Evolutionary conservation across 352 stramenopile genomes (phyloP).

Genomic region (Phytophthora quininea): DNA sequence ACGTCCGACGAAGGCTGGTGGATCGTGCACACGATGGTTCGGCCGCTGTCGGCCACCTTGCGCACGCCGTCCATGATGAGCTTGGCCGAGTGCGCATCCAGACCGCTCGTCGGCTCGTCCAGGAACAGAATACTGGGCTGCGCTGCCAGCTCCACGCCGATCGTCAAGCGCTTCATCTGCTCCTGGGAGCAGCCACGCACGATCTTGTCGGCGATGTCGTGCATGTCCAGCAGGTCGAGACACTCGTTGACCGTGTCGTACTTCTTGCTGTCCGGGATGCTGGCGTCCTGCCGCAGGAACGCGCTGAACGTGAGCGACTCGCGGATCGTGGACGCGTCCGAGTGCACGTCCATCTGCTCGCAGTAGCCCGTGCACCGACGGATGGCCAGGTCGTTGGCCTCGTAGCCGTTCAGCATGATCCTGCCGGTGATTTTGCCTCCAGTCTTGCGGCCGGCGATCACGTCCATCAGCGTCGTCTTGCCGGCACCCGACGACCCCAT

Average conservation of each 20-base stretch:
- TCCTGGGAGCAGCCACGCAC: constrained; percentile 36
- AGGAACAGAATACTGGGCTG: constrained; percentile 86
- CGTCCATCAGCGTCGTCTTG: constrained; percentile 89
- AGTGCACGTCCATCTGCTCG: constrained; percentile 86
- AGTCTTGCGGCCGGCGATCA: constrained; percentile 77
- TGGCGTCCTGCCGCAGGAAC: constrained; percentile 36
- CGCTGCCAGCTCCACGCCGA: constrained; percentile 68
- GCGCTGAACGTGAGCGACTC: constrained; percentile 49
- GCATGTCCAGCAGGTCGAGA: constrained; percentile 42
- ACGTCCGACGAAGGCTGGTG: constrained; percentile 89
- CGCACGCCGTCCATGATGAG: constrained; percentile 80
- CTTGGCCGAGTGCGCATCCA: constrained; percentile 83
- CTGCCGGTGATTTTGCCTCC: constrained; percentile 67
- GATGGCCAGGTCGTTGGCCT: constrained; percentile 47
- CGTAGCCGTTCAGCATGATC: constrained; percentile 50
- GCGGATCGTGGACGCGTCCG: constrained; percentile 82
- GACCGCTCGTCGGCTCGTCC: constrained; percentile 72
- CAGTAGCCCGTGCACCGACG: constrained; percentile 51
- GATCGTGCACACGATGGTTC: constrained; percentile 89
- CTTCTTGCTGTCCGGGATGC: constrained; percentile 31
- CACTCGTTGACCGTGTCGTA: constrained; percentile 42
- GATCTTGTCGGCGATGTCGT: constrained; percentile 45
- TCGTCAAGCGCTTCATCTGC: constrained; percentile 55
- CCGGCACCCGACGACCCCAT: constrained; percentile 77
- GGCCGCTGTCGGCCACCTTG: constrained; percentile 68